Evolutionary conservation across 306 rosid genomes (phyloP).

Genomic region (Cicer arietinum): DNA sequence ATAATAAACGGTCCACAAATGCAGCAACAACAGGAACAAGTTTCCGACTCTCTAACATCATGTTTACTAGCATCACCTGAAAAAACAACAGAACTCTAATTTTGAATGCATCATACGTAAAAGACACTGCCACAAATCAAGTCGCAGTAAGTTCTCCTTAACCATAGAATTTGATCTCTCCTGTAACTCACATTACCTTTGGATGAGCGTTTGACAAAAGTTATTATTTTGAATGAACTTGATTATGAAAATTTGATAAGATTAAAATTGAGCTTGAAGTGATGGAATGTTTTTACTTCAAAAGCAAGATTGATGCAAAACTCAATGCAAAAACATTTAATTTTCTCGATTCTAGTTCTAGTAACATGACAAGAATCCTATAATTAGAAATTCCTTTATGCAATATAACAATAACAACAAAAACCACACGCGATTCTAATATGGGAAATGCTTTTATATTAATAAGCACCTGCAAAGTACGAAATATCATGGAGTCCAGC

Average conservation of each 20-base stretch:
- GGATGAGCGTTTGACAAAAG: background rate
- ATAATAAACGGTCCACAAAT: conserved; percentile 77
- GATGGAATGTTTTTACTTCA: background rate
- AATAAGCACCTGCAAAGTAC: conserved; percentile 64
- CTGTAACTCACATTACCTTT: conserved; percentile 29
- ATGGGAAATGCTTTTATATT: conserved; percentile 11
- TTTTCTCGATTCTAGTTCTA: background rate
- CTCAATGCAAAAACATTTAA: background rate
- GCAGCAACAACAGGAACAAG: conserved; percentile 86
- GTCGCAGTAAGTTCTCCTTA: conserved; percentile 1
- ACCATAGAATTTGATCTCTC: conserved; percentile 29
- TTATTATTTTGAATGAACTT: background rate
- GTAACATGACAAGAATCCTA: conserved; percentile 16
- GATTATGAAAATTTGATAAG: background rate
- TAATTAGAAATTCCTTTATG: conserved; percentile 5
- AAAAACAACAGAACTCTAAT: conserved; percentile 35
- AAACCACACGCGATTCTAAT: conserved; percentile 22
- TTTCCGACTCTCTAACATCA: conserved; percentile 73
- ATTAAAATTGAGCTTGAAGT: background rate
- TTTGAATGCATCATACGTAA: conserved; percentile 31
- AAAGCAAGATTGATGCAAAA: conserved; percentile 1
- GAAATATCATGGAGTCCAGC: conserved; percentile 68
- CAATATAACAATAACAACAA: background rate
- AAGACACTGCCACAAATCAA: conserved; percentile 22
- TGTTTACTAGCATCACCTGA: conserved; percentile 80